phyloP scores from a whole-genome alignment of 495 filamentous ascomycete genomes.

The Penicillium simplicissimum region DNA sequence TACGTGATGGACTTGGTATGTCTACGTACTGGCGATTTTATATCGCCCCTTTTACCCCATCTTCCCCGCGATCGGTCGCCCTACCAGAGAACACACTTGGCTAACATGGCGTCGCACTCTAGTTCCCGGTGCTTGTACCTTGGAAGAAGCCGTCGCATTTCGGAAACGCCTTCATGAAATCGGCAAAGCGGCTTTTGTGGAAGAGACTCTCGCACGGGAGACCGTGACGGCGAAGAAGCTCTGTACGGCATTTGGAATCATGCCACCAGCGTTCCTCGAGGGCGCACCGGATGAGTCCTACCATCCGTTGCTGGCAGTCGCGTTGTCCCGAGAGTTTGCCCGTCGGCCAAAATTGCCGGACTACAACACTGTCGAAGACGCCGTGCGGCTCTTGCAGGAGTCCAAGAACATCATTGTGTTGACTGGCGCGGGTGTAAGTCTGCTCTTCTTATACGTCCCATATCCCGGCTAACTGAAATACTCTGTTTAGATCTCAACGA shows the following conservation, averaged over 20 bases:
- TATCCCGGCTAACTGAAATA: background rate
- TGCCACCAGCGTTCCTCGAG: conserved; percentile 74
- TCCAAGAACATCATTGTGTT: conserved; percentile 87
- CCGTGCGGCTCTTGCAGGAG: conserved; percentile 70
- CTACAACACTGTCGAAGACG: conserved; percentile 88
- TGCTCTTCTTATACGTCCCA: background rate
- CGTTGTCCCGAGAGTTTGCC: conserved; percentile 77
- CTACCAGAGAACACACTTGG: conserved; percentile 7
- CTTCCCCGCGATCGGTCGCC: conserved; percentile 29
- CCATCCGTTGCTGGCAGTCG: conserved; percentile 70
- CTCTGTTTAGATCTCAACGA: conserved; percentile 64
- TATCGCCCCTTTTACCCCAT: conserved; percentile 23
- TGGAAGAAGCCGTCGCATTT: conserved; percentile 68
- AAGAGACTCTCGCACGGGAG: conserved; percentile 66
- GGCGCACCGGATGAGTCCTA: conserved; percentile 72
- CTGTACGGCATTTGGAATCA: conserved; percentile 87
- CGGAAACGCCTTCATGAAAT: conserved; percentile 70
- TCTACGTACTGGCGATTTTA: conserved; percentile 14
- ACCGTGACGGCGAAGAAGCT: conserved; percentile 77
- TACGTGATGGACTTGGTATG: conserved; percentile 55
- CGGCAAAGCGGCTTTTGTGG: conserved; percentile 74
- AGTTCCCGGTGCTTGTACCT: conserved; percentile 65
- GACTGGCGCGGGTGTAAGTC: conserved; percentile 80
- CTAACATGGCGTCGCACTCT: conserved; percentile 19
- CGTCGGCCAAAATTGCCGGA: conserved; percentile 77